These are phyloP conservation scores for Schrenkiella parvula DNA, from an alignment of 345 rosid species.

Conservation along the genomic window DNA sequence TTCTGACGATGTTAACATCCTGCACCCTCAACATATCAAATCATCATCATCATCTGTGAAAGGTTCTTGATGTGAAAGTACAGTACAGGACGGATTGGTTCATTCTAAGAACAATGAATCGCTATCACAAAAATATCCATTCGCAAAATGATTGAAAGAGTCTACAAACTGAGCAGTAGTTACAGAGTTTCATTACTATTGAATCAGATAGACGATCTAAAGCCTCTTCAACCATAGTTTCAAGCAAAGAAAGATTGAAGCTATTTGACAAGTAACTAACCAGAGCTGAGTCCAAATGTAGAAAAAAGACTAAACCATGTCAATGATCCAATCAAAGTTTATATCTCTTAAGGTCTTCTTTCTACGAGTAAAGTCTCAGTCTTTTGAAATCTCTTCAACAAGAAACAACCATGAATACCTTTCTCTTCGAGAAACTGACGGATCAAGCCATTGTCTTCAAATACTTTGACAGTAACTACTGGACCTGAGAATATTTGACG, in stretches of 20 bases:
- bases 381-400: neutral
- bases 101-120: neutral
- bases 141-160: neutral
- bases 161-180: neutral
- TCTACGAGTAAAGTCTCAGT: neutral
- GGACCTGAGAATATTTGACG: conserved; percentile 82
- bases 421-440: conserved; percentile 84
- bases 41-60: neutral
- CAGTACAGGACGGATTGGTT: neutral
- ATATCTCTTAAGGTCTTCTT: neutral
- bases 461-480: conserved; percentile 69
- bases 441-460: conserved; percentile 76
- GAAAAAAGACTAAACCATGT: neutral
- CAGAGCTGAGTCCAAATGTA: neutral
- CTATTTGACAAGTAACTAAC: neutral
- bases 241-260: neutral
- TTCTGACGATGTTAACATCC: neutral
- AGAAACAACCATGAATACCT: conserved; percentile 16
- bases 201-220: neutral
- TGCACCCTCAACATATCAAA: neutral
- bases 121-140: neutral
- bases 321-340: neutral
- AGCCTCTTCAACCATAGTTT: conserved; percentile 3
- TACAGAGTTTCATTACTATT: neutral
- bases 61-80: neutral